phyloP scores from a whole-genome alignment of 805 yeast genomes.

The Cyberlindnera suaveolens region DNA sequence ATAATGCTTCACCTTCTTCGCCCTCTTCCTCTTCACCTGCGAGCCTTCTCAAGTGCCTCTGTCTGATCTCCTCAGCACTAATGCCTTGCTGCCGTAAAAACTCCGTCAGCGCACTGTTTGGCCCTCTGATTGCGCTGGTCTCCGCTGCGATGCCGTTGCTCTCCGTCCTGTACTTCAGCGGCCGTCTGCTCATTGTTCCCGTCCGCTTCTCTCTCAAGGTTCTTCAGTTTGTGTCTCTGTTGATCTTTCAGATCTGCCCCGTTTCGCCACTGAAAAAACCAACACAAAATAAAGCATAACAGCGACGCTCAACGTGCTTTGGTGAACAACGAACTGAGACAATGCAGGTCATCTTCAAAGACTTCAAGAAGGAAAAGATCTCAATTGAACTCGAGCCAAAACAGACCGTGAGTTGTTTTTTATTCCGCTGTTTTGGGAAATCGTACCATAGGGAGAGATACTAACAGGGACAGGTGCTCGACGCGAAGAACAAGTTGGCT shows the following conservation, averaged over 20 bases:
- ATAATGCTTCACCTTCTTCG: background rate
- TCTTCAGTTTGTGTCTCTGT: background rate
- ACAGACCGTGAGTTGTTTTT: slow-evolving; percentile 48
- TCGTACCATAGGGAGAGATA: background rate
- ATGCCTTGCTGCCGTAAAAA: slow-evolving; percentile 87
- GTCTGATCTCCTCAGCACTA: slow-evolving; percentile 69
- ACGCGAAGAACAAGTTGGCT: slow-evolving; percentile 73
- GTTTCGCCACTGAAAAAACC: slow-evolving; percentile 3
- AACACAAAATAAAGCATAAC: background rate
- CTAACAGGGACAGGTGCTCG: slow-evolving; percentile 33
- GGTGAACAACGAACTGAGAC: background rate
- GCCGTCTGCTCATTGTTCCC: slow-evolving; percentile 22
- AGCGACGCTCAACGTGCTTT: background rate
- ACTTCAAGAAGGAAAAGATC: slow-evolving; percentile 87
- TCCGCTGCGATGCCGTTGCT: slow-evolving; percentile 11
- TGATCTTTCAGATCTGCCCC: background rate
- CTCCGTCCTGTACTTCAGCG: slow-evolving; percentile 19
- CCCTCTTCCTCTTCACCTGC: slow-evolving; percentile 7
- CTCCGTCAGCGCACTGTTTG: slow-evolving; percentile 87
- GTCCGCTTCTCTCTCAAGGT: background rate
- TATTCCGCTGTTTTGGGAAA: background rate
- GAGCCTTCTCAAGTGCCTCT: slow-evolving; percentile 32
- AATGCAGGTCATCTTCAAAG: slow-evolving; percentile 83
- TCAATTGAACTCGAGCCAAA: slow-evolving; percentile 67
- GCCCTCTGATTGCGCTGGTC: slow-evolving; percentile 34